Evolutionary conservation across 139 green algal genomes (phyloP), one percentile per base, ranked within the genome.

Genomic region (Chlorella sp.): DNA sequence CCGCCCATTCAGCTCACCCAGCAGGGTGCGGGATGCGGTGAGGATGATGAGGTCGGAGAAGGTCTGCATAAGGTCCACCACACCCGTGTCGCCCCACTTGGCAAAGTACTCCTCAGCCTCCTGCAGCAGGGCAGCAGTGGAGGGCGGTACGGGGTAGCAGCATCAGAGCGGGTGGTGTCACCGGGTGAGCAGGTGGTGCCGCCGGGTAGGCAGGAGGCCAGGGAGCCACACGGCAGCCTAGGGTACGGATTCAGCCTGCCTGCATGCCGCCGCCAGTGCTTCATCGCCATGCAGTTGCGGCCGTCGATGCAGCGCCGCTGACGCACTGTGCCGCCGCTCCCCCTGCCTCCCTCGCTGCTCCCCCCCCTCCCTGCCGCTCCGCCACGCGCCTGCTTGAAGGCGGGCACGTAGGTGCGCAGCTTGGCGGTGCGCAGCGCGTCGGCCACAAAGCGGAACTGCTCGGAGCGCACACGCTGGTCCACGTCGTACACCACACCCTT

Each of bases 401-500:
- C 89, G 0, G 95, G 95, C 28, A 98, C 95, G 74, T 99, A 99
- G 30, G 88, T 90, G 62, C 93, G 92, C 72, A 99, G 88, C 57
- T 95, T 95, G 73, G 93, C 88, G 73, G 93, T 93, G 74, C 96
- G 98, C 9, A 99, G 90, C 11, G 95, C 92, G 69, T 99, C 96
- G 13, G 94, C 96, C 89, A 99, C 98, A 89, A 99, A 98, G 20
- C 95, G 90, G 87, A 99, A 99, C 90, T 99, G 97, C 90, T 99
- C 97, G 11, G 91, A 93, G 41, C 97, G 92, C 20, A 96, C 83
- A 51, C 96, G 96, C 86, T 97, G 94, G 80, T 98, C 94, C 56
- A 99, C 97, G 82, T 99, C 97, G 81, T 97, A 99, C n/a, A 99
- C 97, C 3, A 99, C 97, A 39, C 95, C 97, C 38, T 88, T 87